phyloP scores from a whole-genome alignment of 164 flowering plant genomes.

The Stephania japonica region DNA sequence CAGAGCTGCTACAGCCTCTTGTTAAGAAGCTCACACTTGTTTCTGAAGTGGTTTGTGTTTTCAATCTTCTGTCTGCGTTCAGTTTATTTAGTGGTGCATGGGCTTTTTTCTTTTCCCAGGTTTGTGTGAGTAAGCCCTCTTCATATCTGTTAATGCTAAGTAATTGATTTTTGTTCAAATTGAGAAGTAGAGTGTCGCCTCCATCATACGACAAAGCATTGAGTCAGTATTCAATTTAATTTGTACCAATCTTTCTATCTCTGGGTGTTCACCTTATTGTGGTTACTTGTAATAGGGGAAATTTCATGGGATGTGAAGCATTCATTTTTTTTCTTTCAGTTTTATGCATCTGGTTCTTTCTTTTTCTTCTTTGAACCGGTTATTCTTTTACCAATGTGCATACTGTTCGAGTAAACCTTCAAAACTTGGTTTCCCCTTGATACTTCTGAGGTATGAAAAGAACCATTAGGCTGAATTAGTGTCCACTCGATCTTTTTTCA shows the following conservation, averaged over 20 bases:
- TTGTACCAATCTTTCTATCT: not conserved
- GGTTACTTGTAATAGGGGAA: not conserved
- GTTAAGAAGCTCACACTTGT: conserved; percentile 60
- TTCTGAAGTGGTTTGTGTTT: conserved; percentile 81
- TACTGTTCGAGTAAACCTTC: not conserved
- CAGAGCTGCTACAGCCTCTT: conserved; percentile 74
- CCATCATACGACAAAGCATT: not conserved
- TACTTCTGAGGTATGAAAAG: too few relatives aligned
- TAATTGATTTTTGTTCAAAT: not conserved
- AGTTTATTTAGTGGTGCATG: not conserved
- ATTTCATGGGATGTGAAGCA: not conserved
- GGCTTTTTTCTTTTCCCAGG: not conserved
- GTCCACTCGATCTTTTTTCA: too few relatives aligned
- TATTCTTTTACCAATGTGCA: not conserved
- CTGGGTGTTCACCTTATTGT: not conserved
- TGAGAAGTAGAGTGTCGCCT: not conserved
- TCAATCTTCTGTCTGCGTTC: not conserved
- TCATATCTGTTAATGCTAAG: not conserved
- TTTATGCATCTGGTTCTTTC: not conserved
- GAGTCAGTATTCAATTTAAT: not conserved
- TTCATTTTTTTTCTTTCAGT: not conserved
- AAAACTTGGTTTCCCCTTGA: not conserved
- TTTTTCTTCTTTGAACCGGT: not conserved
- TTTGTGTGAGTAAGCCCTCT: not conserved
- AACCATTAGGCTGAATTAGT: too few relatives aligned